Evolutionary conservation across 441 rosid genomes (phyloP), one percentile per base, ranked within the genome.

Genomic region (Sinapis alba): DNA sequence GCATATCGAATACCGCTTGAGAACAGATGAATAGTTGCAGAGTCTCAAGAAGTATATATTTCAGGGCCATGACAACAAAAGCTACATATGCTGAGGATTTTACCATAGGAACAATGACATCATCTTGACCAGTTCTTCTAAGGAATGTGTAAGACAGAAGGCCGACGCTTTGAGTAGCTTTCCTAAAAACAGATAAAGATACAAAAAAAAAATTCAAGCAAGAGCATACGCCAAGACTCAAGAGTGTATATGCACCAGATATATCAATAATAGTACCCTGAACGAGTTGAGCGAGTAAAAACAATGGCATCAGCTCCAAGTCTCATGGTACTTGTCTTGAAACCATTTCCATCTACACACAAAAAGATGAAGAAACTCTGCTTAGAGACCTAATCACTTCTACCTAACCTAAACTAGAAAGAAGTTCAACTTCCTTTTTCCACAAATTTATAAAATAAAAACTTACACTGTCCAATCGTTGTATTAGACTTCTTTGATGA

Each of bases 301-400:
- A 96, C 97, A 20, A 96, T 84, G 30, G 78, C 98, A 83, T 96
- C 99, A 77, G 99, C 98, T 74, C 99, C 99, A 65, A 95, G 84
- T 63, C 98, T 80, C 97, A 96, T 96, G 74, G 99, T 93, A 79
- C 99, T 96, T 62, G 99, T 96, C 97, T 96, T 96, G 83, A 96
- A 96, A 62, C 99, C 99, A 87, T 93, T 96, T 61, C 99, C 99
- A 91, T 96, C 98, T 96, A 83, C 18, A 45, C 59, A 50, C 19
- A 59, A 56, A 38, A 58, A 45, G 15, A 50, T 63, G 45, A 1
- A 45, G 45, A 1, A 45, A 41, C 13, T 41, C 7, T 30, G 21
- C 56, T 73, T 34, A 73, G 23, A 62, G 30, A 69, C 47, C 68
- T 47, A 3, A 43, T n/a, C 51, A 45, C 51, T 15, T 20, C 11